phyloP scores from a whole-genome alignment of 176 grass and related monocot species.

The Oryza longistaminata region DNA sequence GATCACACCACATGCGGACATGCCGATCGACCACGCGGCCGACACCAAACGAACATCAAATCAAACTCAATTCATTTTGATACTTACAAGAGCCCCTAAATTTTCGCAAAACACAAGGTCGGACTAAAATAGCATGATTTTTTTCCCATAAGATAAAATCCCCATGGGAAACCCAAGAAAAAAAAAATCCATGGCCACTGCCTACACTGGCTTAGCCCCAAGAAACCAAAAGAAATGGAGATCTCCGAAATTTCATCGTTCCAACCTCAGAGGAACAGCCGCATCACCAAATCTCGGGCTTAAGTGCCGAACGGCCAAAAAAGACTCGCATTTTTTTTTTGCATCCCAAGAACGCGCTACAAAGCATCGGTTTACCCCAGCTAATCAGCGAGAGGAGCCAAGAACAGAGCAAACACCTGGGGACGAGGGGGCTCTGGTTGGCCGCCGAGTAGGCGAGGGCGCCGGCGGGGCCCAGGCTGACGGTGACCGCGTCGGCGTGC shows the following conservation, averaged over 20 bases:
- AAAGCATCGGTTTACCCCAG: background rate
- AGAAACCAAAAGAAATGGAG: background rate
- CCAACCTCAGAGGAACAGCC: background rate
- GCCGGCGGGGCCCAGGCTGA: slow-evolving; percentile 66
- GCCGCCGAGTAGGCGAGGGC: slow-evolving; percentile 62
- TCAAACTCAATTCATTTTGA: background rate
- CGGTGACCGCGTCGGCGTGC: slow-evolving; percentile 61
- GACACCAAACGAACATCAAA: background rate
- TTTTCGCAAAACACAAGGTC: background rate
- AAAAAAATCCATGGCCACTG: background rate
- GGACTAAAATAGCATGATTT: background rate
- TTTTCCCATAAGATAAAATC: background rate
- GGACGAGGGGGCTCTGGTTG: slow-evolving; percentile 69
- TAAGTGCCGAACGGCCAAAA: background rate
- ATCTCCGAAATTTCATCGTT: slow-evolving; percentile 1
- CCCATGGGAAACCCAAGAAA: background rate
- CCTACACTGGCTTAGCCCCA: background rate
- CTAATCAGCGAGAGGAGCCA: background rate
- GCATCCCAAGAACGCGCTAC: background rate
- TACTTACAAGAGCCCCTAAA: background rate
- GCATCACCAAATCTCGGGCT: slow-evolving; percentile 7
- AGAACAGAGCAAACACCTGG: slow-evolving; percentile 43
- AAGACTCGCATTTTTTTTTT: background rate
- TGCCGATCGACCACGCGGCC: too few species aligned
- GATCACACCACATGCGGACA: background rate